These are phyloP conservation scores for Cucurbita argyrosperma DNA, from an alignment of 306 rosid genomes.

Conservation along the genomic window DNA sequence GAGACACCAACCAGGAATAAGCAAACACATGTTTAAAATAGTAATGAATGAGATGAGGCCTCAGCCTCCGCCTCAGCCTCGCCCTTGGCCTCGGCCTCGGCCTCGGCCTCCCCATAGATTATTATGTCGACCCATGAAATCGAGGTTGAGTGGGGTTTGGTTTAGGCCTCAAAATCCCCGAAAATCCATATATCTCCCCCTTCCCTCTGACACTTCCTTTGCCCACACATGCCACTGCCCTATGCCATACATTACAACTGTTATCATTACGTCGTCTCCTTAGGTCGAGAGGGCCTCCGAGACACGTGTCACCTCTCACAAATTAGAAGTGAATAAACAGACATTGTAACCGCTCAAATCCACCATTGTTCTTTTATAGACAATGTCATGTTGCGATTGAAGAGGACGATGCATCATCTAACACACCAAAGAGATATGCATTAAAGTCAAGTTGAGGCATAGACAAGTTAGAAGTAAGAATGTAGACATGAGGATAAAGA, in stretches of 20 bases:
- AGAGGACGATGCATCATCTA: too few relatives aligned
- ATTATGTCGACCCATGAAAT: conserved; percentile 5
- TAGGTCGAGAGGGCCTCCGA: too few relatives aligned
- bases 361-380: too few relatives aligned
- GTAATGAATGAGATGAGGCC: not conserved
- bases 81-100: not conserved
- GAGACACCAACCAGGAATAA: not conserved
- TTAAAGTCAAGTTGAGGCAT: too few relatives aligned
- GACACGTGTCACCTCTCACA: too few relatives aligned
- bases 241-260: not conserved
- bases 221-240: not conserved
- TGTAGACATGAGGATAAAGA: too few relatives aligned
- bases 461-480: too few relatives aligned
- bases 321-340: too few relatives aligned
- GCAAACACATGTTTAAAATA: not conserved
- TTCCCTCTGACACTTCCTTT: not conserved
- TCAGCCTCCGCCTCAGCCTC: not conserved
- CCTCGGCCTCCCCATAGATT: not conserved
- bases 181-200: not conserved
- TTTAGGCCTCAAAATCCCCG: not conserved
- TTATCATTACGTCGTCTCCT: too few relatives aligned
- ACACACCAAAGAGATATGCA: too few relatives aligned
- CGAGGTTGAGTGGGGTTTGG: not conserved
- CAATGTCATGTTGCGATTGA: too few relatives aligned
- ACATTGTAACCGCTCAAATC: too few relatives aligned